A percentile compares a stretch with the other conserved stretches of the same genome.
Conservation (phyloP, 306 rosid genomes). For the Canavalia ensiformis region DNA sequence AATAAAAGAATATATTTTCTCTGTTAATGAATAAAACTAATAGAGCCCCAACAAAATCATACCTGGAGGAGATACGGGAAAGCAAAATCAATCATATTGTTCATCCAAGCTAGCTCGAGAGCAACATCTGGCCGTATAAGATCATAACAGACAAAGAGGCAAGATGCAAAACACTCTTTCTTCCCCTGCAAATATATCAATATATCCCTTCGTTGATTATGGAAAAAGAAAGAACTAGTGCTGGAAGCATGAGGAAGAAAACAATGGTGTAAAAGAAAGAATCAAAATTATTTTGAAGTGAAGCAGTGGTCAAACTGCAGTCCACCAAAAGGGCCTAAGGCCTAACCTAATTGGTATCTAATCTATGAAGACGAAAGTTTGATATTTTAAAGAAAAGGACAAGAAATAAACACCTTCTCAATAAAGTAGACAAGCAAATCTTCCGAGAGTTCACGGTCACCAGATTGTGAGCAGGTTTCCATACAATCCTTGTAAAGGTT, state of each 20-base stretch:
- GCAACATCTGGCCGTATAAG: slow-evolving; percentile 84
- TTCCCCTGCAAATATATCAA: slow-evolving; percentile 73
- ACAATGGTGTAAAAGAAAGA: slow-evolving; percentile 8
- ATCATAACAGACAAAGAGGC: slow-evolving; percentile 96
- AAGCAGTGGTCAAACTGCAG: slow-evolving; percentile 29
- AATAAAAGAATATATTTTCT: neutral
- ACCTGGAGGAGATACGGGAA: slow-evolving; percentile 95
- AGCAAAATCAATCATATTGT: slow-evolving; percentile 91
- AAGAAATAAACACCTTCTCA: slow-evolving; percentile 68
- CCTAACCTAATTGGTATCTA: slow-evolving; percentile 8
- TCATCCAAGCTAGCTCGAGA: slow-evolving; percentile 93
- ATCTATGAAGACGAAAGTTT: slow-evolving; percentile 12
- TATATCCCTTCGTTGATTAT: slow-evolving; percentile 26
- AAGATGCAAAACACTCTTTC: slow-evolving; percentile 97
- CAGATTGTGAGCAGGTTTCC: slow-evolving; percentile 97
- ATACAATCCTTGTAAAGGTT: slow-evolving; percentile 95
- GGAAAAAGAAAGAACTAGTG: slow-evolving; percentile 24
- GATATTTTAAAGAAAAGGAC: slow-evolving; percentile 27
- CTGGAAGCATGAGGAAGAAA: slow-evolving; percentile 24
- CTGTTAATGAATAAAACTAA: slow-evolving; percentile 10
- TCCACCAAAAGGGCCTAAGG: neutral
- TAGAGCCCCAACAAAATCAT: slow-evolving; percentile 9
- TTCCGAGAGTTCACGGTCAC: slow-evolving; percentile 95
- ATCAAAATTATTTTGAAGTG: slow-evolving; percentile 20
- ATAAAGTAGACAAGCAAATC: slow-evolving; percentile 93